Conservation (phyloP, 129 eudicot species). For the Solidago caesia region DNA sequence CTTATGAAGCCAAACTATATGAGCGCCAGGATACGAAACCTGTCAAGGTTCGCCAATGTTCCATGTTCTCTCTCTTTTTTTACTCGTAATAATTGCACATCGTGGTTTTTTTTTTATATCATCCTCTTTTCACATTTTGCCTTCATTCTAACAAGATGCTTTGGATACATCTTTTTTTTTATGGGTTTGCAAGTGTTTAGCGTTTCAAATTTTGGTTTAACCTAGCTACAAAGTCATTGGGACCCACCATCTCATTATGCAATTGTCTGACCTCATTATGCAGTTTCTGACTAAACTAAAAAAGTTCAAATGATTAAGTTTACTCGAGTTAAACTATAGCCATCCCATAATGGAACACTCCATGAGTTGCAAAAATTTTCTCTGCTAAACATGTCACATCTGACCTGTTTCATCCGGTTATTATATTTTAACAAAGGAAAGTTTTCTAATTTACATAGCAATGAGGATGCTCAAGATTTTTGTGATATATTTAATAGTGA, state of each 20-base stretch:
- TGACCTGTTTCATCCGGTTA: background rate
- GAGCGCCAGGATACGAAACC: slow-evolving; percentile 50
- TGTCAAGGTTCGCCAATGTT: slow-evolving; percentile 47
- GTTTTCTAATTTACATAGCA: background rate
- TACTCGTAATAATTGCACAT: background rate
- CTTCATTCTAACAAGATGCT: background rate
- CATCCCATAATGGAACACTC: background rate
- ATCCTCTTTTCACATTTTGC: background rate
- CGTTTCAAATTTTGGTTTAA: background rate
- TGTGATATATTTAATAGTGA: background rate
- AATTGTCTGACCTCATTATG: background rate
- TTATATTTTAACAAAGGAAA: background rate
- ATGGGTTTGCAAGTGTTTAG: background rate
- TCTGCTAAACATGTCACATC: background rate
- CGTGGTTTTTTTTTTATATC: background rate
- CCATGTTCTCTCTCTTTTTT: background rate
- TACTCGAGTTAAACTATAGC: background rate
- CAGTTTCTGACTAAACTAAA: slow-evolving; percentile 8
- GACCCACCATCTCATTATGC: background rate
- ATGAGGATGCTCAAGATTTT: slow-evolving; percentile 10
- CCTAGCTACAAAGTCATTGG: background rate
- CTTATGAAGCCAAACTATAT: slow-evolving; percentile 55
- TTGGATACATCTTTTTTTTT: background rate
- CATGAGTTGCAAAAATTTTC: background rate
- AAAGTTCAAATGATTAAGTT: background rate